Conservation (phyloP, 2,329 filamentous ascomycete genomes). For the Cytospora paraplurivora region DNA sequence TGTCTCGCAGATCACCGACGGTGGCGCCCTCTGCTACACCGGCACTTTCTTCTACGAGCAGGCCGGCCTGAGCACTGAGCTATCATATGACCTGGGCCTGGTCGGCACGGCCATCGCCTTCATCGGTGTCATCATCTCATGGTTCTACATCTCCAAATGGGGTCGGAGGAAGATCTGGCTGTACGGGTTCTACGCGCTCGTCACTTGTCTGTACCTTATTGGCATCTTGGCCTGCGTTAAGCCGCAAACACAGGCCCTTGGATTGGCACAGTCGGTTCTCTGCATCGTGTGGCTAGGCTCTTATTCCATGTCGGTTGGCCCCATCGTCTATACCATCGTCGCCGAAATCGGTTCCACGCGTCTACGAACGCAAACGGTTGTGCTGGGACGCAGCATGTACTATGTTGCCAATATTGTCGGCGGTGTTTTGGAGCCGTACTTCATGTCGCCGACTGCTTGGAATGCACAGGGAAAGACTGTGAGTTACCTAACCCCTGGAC, state of each 20-base stretch:
- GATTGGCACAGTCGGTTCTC: constrained; percentile 45
- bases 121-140: constrained; percentile 46
- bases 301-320: constrained; percentile 48
- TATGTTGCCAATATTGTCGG: constrained; percentile 47
- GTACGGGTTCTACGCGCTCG: constrained; percentile 42
- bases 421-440: constrained; percentile 42
- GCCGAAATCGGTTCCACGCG: constrained; percentile 49
- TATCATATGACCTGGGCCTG: constrained; percentile 46
- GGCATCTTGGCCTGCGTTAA: constrained; percentile 44
- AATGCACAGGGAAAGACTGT: constrained; percentile 45
- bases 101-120: constrained; percentile 48
- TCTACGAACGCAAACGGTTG: constrained; percentile 49
- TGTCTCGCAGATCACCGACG: constrained; percentile 46
- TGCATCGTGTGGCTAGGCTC: constrained; percentile 48
- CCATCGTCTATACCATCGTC: constrained; percentile 49
- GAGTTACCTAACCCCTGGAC: constrained; percentile 9
- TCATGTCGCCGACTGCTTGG: constrained; percentile 44
- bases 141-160: constrained; percentile 45
- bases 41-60: constrained; percentile 52
- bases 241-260: constrained; percentile 39
- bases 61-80: constrained; percentile 42
- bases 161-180: constrained; percentile 49
- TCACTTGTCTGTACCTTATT: constrained; percentile 45
- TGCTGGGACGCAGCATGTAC: constrained; percentile 46
- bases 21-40: constrained; percentile 45